Percentiles rank a stretch among this genome's conserved stretches.
phyloP scores from a whole-genome alignment of 2,329 filamentous ascomycete genomes.

The Ustilaginoidea virens region DNA sequence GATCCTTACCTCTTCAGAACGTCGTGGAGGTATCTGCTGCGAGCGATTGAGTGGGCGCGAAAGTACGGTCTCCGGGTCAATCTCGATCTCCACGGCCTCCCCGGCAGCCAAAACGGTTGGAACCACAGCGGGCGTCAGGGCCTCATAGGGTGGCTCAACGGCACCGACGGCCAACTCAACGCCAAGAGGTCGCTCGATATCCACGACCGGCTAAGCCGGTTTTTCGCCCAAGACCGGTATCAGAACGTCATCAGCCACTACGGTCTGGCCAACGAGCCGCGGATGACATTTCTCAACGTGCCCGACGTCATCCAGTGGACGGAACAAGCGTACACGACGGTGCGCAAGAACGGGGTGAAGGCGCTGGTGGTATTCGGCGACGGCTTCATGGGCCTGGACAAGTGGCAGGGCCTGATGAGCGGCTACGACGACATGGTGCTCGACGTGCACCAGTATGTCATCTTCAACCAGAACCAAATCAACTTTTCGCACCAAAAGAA shows the following conservation, averaged over 20 bases:
- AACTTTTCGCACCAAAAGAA: slow-evolving; percentile 68
- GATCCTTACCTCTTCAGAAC: slow-evolving; percentile 82
- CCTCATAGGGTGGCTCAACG: slow-evolving; percentile 73
- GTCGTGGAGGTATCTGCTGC: slow-evolving; percentile 84
- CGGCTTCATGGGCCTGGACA: slow-evolving; percentile 79
- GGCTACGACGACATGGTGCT: slow-evolving; percentile 59
- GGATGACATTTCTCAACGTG: slow-evolving; percentile 59
- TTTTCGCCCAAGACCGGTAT: slow-evolving; percentile 90
- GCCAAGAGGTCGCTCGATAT: slow-evolving; percentile 71
- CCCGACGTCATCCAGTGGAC: slow-evolving; percentile 68
- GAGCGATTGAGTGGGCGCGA: slow-evolving; percentile 84
- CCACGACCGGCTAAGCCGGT: slow-evolving; percentile 72
- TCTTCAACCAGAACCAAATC: slow-evolving; percentile 87
- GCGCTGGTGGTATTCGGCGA: slow-evolving; percentile 76
- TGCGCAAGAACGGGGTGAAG: slow-evolving; percentile 62
- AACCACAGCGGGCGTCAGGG: slow-evolving; percentile 86
- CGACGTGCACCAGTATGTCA: slow-evolving; percentile 98
- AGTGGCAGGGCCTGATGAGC: slow-evolving; percentile 78
- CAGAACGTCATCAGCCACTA: slow-evolving; percentile 86
- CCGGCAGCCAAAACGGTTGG: slow-evolving; percentile 94
- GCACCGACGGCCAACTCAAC: slow-evolving; percentile 68
- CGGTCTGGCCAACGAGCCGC: slow-evolving; percentile 86
- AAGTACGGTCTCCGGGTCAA: slow-evolving; percentile 88
- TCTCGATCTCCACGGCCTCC: slow-evolving; percentile 80
- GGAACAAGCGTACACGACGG: slow-evolving; percentile 50